These are phyloP conservation scores for Talaromyces islandicus DNA, from an alignment of 2,329 filamentous ascomycete genomes.

Conservation along the genomic window DNA sequence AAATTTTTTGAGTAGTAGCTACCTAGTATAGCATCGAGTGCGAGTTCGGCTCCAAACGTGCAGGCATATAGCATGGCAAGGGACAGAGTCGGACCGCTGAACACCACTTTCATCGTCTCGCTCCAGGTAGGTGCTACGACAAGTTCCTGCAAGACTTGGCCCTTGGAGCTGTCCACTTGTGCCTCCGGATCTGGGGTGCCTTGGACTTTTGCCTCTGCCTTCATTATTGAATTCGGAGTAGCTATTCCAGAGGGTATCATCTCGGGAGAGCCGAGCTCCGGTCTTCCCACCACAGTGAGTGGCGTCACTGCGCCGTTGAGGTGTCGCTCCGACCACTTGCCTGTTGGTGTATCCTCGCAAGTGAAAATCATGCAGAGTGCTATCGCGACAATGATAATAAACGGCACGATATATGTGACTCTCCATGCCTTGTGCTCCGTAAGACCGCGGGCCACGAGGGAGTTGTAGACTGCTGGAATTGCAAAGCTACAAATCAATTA, in stretches of 20 bases:
- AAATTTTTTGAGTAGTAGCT: constrained; percentile 55
- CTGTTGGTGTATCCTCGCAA: constrained; percentile 76
- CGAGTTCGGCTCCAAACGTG: constrained; percentile 55
- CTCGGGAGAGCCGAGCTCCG: constrained; percentile 3
- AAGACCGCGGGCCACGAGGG: constrained; percentile 59
- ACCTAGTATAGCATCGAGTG: constrained; percentile 57
- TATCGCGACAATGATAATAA: constrained; percentile 64
- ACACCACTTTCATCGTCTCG: constrained; percentile 56
- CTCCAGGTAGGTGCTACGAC: constrained; percentile 56
- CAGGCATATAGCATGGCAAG: constrained; percentile 53
- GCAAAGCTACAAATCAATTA: constrained; percentile 51
- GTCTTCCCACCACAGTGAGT: constrained; percentile 16
- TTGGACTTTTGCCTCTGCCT: constrained; percentile 19
- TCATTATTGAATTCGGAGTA: constrained; percentile 27
- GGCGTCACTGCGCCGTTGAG: constrained; percentile 43
- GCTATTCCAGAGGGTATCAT: constrained; percentile 16
- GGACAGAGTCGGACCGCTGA: constrained; percentile 54
- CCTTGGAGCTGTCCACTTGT: constrained; percentile 31
- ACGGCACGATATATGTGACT: constrained; percentile 76
- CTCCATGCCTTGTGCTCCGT: constrained; percentile 69
- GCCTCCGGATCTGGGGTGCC: constrained; percentile 25
- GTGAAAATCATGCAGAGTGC: constrained; percentile 65
- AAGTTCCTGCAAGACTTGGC: constrained; percentile 52
- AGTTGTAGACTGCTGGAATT: constrained; percentile 86
- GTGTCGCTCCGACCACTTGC: constrained; percentile 71